Evolutionary conservation across 2,329 filamentous ascomycete genomes (phyloP), one percentile per base, ranked within the genome.

Genomic region (Penicillium sp.): DNA sequence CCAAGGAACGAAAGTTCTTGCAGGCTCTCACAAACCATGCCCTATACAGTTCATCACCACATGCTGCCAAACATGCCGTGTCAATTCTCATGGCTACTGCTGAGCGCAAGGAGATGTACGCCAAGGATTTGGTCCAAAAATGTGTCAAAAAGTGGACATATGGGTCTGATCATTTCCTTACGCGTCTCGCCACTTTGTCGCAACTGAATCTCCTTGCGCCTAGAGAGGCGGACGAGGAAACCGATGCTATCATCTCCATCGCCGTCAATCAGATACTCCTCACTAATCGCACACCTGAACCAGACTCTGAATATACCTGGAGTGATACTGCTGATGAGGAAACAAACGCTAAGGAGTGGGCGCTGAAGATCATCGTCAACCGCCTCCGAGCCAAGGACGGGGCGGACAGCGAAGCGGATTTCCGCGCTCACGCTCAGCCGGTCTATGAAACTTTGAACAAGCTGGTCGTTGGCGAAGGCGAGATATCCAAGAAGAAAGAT

Each of bases 21-120:
- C 86, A 94, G 66, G 88, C 91, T 1, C 82, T 99, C 71, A 86
- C 88, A 57, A 88, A 85, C 64, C 97, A 94, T 71, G 90, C 92
- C 1, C 81, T 93, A 18, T 89, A 90, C 67, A 93, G 93, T 21
- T 83, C 83, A 22, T 93, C 92, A 2, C 84, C 90, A 10, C 87
- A 88, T 69, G 90, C 91, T 8, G 91, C 93, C 21, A 99, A 99
- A 74, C 92, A 97, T 75, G 94, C 94, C 0, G 86, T 97, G 46
- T 92, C 91, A 27, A 92, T 99, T 60, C 81, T 99, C 50, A 85
- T 96, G 74, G 87, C 90, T 34, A 87, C 87, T 9, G 80, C 86
- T 21, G 86, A 92, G 47, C 85, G 85, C 63, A 94, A 91, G 71
- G 89, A 92, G 67, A 88, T 95, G 77, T 90, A 91, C 56, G 90